Conservation (phyloP, 768 basidiomycete genomes). For the Pleurotus salmoneostramineus region DNA sequence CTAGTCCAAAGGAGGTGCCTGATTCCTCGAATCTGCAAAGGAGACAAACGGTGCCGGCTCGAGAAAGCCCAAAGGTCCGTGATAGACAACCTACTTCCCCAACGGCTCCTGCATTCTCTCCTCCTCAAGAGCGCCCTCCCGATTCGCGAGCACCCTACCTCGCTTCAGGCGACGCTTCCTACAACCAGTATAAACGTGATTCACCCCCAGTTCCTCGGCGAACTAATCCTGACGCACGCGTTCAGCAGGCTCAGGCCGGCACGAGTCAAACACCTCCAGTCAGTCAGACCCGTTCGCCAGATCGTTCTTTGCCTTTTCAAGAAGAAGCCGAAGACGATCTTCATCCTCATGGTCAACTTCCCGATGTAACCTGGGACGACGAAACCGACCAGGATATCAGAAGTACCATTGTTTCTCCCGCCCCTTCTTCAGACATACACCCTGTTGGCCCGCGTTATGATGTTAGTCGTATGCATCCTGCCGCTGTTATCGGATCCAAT, state of each 20-base stretch:
- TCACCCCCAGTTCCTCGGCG: slow-evolving; percentile 21
- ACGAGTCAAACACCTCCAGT: slow-evolving; percentile 52
- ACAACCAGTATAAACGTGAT: slow-evolving; percentile 49
- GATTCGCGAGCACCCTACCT: slow-evolving; percentile 50
- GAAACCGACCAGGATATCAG: slow-evolving; percentile 25
- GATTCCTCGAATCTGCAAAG: slow-evolving; percentile 27
- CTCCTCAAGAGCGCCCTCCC: slow-evolving; percentile 42
- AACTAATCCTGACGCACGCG: slow-evolving; percentile 18
- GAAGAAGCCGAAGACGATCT: slow-evolving; percentile 71
- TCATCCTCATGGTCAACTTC: slow-evolving; percentile 27
- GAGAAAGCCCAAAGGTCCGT: slow-evolving; percentile 42
- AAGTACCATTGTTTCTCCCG: slow-evolving; percentile 37
- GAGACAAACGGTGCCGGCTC: slow-evolving; percentile 35
- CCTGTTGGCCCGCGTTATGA: slow-evolving; percentile 28
- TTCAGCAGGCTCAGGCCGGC: slow-evolving; percentile 12
- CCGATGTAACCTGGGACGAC: slow-evolving; percentile 23
- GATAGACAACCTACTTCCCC: slow-evolving; percentile 43
- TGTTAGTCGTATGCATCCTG: slow-evolving; percentile 21
- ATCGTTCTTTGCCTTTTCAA: slow-evolving; percentile 72
- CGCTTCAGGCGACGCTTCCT: slow-evolving; percentile 41
- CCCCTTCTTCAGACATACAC: slow-evolving; percentile 52
- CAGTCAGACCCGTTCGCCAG: slow-evolving; percentile 55
- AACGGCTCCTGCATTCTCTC: slow-evolving; percentile 25
- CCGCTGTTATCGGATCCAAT: slow-evolving; percentile 25
- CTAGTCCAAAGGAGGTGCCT: slow-evolving; percentile 54